Evolutionary conservation across 129 eudicot genomes (phyloP).

Genomic region (Tanacetum coccineum): DNA sequence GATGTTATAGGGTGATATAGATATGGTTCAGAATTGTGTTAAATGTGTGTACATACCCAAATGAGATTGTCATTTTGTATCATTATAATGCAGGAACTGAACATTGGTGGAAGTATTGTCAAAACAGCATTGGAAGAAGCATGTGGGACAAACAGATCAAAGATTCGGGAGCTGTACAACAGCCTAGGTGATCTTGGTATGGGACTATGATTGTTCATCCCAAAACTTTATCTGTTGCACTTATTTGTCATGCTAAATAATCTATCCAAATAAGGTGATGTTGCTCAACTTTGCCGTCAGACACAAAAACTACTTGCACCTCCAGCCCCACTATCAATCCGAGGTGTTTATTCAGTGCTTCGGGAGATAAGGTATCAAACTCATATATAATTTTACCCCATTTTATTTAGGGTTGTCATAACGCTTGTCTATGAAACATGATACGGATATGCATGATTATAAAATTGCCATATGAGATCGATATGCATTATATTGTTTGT

Average conservation of each 20-base stretch:
- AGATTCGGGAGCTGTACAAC: slow-evolving; percentile 65
- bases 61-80: background rate
- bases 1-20: background rate
- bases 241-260: no score
- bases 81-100: slow-evolving; percentile 57
- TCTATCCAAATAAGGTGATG: slow-evolving; percentile 53
- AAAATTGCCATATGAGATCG: slow-evolving; percentile 7
- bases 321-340: slow-evolving; percentile 71
- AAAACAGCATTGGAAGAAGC: slow-evolving; percentile 83
- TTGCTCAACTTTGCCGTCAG: slow-evolving; percentile 91
- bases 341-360: slow-evolving; percentile 69
- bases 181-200: slow-evolving; percentile 95
- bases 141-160: slow-evolving; percentile 74
- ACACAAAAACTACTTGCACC: slow-evolving; percentile 75
- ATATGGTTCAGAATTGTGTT: background rate
- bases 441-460: slow-evolving; percentile 6
- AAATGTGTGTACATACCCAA: background rate
- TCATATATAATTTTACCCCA: background rate
- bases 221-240: background rate
- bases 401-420: background rate
- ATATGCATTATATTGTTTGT: slow-evolving; percentile 5
- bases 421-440: slow-evolving; percentile 7
- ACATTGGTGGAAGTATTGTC: slow-evolving; percentile 82
- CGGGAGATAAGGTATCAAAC: slow-evolving; percentile 72
- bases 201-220: slow-evolving; percentile 5